Percentiles rank a stretch among this genome's conserved stretches.
Conservation (phyloP, 1,284 basidiomycete genomes). For the Lentinus polychrous region DNA sequence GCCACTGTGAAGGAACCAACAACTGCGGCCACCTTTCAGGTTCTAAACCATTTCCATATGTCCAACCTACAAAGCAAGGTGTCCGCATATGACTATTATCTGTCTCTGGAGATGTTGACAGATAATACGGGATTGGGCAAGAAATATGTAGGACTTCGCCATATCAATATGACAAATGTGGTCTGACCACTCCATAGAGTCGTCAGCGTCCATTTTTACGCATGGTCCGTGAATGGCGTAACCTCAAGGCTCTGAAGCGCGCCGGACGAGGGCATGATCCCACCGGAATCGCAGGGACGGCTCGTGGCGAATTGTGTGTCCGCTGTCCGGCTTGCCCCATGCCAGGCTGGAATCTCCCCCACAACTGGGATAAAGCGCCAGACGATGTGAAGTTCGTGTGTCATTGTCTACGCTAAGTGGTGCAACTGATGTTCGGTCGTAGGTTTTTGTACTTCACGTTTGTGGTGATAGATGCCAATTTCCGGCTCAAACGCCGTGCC, state of each 20-base stretch:
- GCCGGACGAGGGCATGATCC: conserved; percentile 9
- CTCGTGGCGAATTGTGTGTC: conserved; percentile 2
- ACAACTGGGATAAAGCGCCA: conserved; percentile 16
- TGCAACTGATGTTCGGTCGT: background rate
- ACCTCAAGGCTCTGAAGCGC: conserved; percentile 9
- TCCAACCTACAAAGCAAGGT: conserved; percentile 12
- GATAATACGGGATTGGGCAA: too few species aligned
- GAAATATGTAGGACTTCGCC: too few species aligned
- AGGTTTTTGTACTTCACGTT: conserved; percentile 21
- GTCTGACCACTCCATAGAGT: background rate
- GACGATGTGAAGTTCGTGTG: background rate
- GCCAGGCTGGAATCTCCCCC: conserved; percentile 22
- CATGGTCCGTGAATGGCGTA: conserved; percentile 3
- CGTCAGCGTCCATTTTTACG: background rate
- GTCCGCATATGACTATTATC: conserved; percentile 15
- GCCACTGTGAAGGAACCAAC: conserved; percentile 10
- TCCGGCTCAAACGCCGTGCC: conserved; percentile 23
- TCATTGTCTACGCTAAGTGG: too few species aligned
- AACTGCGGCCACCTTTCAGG: conserved; percentile 11
- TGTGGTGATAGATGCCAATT: conserved; percentile 24
- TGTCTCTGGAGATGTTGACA: conserved; percentile 9
- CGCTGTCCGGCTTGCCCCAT: conserved; percentile 17
- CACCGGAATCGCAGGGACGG: conserved; percentile 1
- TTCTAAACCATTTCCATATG: conserved; percentile 14
- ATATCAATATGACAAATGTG: too few species aligned